Conservation (phyloP, 208 protist species). For the Trypanosoma cruzi region DNA sequence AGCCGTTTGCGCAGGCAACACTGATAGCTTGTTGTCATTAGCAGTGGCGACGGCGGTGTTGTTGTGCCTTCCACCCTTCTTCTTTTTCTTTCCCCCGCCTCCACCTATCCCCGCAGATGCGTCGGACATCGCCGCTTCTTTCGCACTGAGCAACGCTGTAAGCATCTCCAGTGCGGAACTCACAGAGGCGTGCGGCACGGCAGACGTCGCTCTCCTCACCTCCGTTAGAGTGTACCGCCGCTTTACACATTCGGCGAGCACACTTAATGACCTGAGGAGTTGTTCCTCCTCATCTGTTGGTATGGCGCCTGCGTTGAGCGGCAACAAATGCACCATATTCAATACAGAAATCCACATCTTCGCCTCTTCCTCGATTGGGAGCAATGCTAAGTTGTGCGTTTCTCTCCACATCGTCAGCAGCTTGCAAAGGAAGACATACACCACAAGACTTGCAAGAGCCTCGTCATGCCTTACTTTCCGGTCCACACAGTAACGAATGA, state of each 20-base stretch:
- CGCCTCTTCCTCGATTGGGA: conserved; percentile 24
- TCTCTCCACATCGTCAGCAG: conserved; percentile 5
- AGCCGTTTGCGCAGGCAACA: neutral
- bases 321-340: conserved; percentile 7
- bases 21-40: neutral
- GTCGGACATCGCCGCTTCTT: neutral
- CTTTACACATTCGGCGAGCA: conserved; percentile 17
- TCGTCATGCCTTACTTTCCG: conserved; percentile 23
- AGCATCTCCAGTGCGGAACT: conserved; percentile 10
- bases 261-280: conserved; percentile 13
- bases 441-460: conserved; percentile 32
- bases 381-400: neutral
- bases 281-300: conserved; percentile 20
- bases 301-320: neutral
- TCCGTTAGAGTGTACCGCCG: conserved; percentile 8
- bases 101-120: neutral
- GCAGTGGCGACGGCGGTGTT: neutral
- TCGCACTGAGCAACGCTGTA: neutral
- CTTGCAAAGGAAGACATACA: conserved; percentile 32
- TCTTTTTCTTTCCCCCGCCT: conserved; percentile 5
- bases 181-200: neutral
- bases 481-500: conserved; percentile 22
- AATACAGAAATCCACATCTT: conserved; percentile 17
- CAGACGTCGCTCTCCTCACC: neutral
- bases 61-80: neutral